Base-by-base conservation (phyloP, 768 basidiomycete genomes). In the Termitomyces sp. region DNA sequence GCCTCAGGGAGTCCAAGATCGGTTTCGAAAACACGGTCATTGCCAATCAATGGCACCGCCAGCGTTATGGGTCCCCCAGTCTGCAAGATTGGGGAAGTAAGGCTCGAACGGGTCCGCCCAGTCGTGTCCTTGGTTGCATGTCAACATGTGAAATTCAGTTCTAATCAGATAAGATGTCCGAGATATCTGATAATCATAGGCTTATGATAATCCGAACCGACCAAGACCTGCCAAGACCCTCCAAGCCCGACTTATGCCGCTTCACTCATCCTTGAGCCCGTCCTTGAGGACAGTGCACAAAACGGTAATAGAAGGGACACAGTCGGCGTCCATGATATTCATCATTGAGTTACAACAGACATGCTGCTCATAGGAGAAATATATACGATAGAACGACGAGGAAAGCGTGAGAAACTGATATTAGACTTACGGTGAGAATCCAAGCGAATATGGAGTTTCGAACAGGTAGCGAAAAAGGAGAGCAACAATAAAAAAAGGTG, bases 391-490 rank as follows among this genome's bases (percentile, higher is more conserved):
- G 53, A 63, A 61, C 60, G 57, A 67, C 48, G 58, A 59, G 48
- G 62, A 64, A 63, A 73, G 71, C 65, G 64, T 62, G 64, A 63
- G 63, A 58, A 27, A n/a, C 42, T 11, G 66, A 57, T 64, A 62
- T 66, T 66, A 66, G 71, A 68, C 69, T 68, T 72, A 74, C 59
- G 64, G 68, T 56, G 71, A 71, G 70, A 73, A 79, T 79, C 77
- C 79, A 78, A 85, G 82, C 73, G 82, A 84, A 71, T 73, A 82
- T 81, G 75, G 25, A 51, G 12, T 21, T n/a, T 51, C 25, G 72
- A 67, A 61, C 71, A 73, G 45, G 56, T 54, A 63, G 59, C 64
- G 60, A 65, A 62, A 65, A 67, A 63, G 63, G 63, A 45, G 51
- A 2, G 35, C 34, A 48, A 59, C 51, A 66, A 73, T 65, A 66